These are phyloP conservation scores for Rhododendron ferrugineum DNA, from an alignment of 148 eudicot species.

Conservation along the genomic window DNA sequence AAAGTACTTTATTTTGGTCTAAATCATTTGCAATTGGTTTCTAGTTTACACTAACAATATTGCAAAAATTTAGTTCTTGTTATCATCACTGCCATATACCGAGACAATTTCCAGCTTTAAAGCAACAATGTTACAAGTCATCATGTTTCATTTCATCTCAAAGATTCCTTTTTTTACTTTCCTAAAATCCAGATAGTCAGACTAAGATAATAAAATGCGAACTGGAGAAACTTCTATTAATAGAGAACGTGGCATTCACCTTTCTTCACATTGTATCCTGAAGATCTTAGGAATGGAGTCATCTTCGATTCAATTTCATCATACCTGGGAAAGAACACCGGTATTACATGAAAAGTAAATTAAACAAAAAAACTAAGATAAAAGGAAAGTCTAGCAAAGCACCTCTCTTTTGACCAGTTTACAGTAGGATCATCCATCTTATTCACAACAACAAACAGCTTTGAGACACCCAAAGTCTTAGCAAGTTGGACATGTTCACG, in stretches of 20 bases:
- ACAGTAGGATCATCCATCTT: constrained; percentile 98
- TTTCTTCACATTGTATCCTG: constrained; percentile 94
- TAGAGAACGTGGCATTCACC: constrained; percentile 29
- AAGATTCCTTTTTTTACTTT: too few relatives aligned
- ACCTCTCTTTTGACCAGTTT: constrained; percentile 91
- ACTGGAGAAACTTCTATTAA: not conserved
- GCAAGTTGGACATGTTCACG: constrained; percentile 95
- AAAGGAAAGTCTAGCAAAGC: not conserved
- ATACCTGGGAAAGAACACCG: constrained; percentile 43
- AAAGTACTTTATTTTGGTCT: too few relatives aligned
- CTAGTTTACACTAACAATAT: too few relatives aligned
- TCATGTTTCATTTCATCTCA: too few relatives aligned
- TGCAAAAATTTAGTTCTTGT: too few relatives aligned
- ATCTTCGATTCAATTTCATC: constrained; percentile 90
- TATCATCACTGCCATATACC: too few relatives aligned
- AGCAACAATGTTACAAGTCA: too few relatives aligned
- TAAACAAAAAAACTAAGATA: too few relatives aligned
- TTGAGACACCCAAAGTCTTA: constrained; percentile 91
- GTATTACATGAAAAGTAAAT: not conserved
- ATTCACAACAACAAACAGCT: constrained; percentile 81
- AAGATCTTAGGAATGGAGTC: constrained; percentile 60
- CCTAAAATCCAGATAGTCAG: too few relatives aligned
- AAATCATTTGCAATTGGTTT: too few relatives aligned
- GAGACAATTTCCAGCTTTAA: too few relatives aligned
- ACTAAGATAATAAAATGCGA: too few relatives aligned